phyloP scores from a whole-genome alignment of 2,329 filamentous ascomycete species.

The Colletotrichum horii region DNA sequence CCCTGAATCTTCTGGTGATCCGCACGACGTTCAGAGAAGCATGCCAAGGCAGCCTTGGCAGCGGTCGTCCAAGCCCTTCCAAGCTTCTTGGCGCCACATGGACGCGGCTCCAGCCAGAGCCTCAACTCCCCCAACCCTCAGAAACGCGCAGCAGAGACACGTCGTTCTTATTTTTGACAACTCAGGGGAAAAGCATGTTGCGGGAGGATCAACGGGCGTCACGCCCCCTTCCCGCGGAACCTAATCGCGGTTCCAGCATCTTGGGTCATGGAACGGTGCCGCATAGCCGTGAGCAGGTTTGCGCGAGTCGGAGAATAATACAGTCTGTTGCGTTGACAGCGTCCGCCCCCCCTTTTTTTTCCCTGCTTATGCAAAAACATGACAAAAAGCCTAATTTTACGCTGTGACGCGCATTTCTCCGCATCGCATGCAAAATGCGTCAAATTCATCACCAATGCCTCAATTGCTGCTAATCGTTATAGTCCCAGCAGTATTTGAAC shows the following conservation, averaged over 20 bases:
- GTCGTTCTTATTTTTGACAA: background rate
- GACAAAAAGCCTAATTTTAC: too few species aligned
- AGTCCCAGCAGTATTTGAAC: too few species aligned
- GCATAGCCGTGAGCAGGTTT: background rate
- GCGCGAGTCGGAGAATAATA: background rate
- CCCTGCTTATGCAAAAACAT: too few species aligned
- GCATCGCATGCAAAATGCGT: too few species aligned
- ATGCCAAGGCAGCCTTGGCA: constrained; percentile 13
- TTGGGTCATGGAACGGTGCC: background rate
- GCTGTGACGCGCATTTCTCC: too few species aligned
- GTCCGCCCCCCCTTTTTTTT: too few species aligned
- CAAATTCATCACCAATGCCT: too few species aligned
- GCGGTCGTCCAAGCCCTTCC: background rate
- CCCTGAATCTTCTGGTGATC: background rate
- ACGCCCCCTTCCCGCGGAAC: background rate
- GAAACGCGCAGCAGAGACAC: background rate
- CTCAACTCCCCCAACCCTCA: constrained; percentile 7
- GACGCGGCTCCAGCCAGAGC: constrained; percentile 9
- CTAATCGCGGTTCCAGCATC: background rate
- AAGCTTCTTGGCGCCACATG: background rate
- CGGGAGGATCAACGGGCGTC: background rate
- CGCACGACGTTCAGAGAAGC: background rate
- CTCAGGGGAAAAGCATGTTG: background rate
- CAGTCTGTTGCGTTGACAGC: too few species aligned
- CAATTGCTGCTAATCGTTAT: too few species aligned